Base-by-base conservation (phyloP, 441 rosid genomes). In the Breynia disticha region DNA sequence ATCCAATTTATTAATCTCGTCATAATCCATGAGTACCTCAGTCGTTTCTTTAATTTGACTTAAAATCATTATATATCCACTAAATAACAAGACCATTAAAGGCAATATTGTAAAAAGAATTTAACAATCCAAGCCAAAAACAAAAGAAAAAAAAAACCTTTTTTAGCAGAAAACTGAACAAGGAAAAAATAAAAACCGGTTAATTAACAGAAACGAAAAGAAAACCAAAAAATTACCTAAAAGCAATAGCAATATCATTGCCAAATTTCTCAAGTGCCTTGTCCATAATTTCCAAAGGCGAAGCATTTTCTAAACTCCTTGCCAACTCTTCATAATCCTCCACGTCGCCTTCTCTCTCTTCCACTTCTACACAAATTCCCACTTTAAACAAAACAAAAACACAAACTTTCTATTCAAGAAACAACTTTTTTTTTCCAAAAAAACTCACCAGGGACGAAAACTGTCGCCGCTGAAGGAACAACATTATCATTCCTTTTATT, bases 161-260 rank as follows among this genome's bases (percentile, higher is more conserved):
- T 28, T 28, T 28, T 28, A 28, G 35, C 8, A 28, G 35, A 28
- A 28, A 28, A 28, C 35, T 5, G 35, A 28, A 28, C 8, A 28
- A 5, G 35, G 35, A 28, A 4, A 28, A 18, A 2, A n/a, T 14
- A 8, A 1, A n/a, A 15, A 7, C 7, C 14, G 45, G 39, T 18
- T n/a, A 6, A 3, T 10, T 1, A 52, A 60, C n/a, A 5, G 3
- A 20, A 14, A 43, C 24, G 6, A 12, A 45, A 2, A 21, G 16
- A 2, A 17, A 22, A 4, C 4, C 46, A 45, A 20, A 18, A 18
- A 4, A 5, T 37, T 68, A 87, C 98, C 98, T 90, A 79, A 90
- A 90, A 16, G 98, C 98, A 38, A 90, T 85, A 11, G 95, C 98
- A 16, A 90, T 82, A 58, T 90, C 96, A 48, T 78, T 68, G 16